Conservation (phyloP, 805 yeast species). For the Cyberlindnera misumaiensis region DNA sequence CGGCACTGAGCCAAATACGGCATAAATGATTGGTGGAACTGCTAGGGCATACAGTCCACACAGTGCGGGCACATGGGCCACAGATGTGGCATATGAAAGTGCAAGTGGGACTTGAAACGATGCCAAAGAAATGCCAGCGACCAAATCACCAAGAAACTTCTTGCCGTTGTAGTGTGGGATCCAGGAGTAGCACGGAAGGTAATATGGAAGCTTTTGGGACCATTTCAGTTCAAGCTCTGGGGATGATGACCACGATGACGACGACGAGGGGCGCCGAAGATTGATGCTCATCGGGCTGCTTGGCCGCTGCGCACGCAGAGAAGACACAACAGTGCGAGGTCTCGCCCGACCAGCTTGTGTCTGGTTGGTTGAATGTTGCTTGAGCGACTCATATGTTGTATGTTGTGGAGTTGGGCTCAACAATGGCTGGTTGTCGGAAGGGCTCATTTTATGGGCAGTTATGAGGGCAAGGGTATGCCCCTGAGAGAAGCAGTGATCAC, state of each 20-base stretch:
- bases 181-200: constrained; percentile 66
- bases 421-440: constrained; percentile 5
- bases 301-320: constrained; percentile 5
- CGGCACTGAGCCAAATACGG: constrained; percentile 79
- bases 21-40: constrained; percentile 71
- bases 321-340: constrained; percentile 18
- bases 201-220: constrained; percentile 42
- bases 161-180: constrained; percentile 39
- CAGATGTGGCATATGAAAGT: constrained; percentile 62
- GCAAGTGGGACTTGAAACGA: constrained; percentile 89
- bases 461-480: too few relatives aligned
- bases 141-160: constrained; percentile 50
- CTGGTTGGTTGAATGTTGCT: neutral
- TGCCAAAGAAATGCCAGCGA: constrained; percentile 84
- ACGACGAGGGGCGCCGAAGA: neutral
- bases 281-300: constrained; percentile 5
- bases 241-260: constrained; percentile 6
- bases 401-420: constrained; percentile 5
- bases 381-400: constrained; percentile 8
- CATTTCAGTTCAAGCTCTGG: constrained; percentile 9
- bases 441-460: too few relatives aligned
- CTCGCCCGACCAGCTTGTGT: constrained; percentile 7
- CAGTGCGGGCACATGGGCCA: constrained; percentile 78
- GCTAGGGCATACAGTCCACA: constrained; percentile 74
- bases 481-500: too few relatives aligned